Conservation (phyloP, 1,284 basidiomycete species). For the Puccinia hordei region DNA sequence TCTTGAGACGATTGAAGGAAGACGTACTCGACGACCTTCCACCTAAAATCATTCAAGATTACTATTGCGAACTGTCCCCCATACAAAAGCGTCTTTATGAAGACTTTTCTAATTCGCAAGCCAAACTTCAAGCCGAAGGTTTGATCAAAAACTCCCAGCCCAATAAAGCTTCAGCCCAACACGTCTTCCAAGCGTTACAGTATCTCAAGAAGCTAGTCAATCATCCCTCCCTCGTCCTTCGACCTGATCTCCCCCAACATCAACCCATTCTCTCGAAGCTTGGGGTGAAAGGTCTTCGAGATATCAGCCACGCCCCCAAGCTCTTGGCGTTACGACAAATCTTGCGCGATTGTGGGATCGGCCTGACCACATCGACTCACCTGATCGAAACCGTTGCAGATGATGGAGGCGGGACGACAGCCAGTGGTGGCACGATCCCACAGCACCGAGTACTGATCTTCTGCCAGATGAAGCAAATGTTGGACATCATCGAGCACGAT, state of each 20-base stretch:
- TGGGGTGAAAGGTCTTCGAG: conserved; percentile 64
- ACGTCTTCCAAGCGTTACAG: conserved; percentile 94
- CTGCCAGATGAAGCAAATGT: conserved; percentile 99
- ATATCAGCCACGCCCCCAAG: conserved; percentile 91
- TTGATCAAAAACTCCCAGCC: conserved; percentile 56
- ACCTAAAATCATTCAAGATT: conserved; percentile 99
- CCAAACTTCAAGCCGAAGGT: conserved; percentile 59
- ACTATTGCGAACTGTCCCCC: conserved; percentile 95
- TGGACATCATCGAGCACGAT: conserved; percentile 93
- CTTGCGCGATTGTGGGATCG: conserved; percentile 91
- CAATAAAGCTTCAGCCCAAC: conserved; percentile 68
- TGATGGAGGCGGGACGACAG: conserved; percentile 57
- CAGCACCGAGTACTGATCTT: conserved; percentile 98
- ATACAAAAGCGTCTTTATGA: conserved; percentile 92
- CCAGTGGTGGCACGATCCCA: conserved; percentile 66
- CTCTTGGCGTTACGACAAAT: conserved; percentile 91
- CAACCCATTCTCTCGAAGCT: conserved; percentile 69
- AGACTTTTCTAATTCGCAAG: conserved; percentile 76
- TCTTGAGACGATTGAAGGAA: conserved; percentile 93
- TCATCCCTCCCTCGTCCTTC: conserved; percentile 86
- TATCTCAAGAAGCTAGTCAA: conserved; percentile 98
- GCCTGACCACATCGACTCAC: conserved; percentile 66
- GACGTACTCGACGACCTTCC: conserved; percentile 94
- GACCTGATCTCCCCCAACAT: conserved; percentile 68
- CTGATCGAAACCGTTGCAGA: conserved; percentile 66